Conservation (phyloP, 2,329 filamentous ascomycete species). For the Cylindrodendrum hubeiense region DNA sequence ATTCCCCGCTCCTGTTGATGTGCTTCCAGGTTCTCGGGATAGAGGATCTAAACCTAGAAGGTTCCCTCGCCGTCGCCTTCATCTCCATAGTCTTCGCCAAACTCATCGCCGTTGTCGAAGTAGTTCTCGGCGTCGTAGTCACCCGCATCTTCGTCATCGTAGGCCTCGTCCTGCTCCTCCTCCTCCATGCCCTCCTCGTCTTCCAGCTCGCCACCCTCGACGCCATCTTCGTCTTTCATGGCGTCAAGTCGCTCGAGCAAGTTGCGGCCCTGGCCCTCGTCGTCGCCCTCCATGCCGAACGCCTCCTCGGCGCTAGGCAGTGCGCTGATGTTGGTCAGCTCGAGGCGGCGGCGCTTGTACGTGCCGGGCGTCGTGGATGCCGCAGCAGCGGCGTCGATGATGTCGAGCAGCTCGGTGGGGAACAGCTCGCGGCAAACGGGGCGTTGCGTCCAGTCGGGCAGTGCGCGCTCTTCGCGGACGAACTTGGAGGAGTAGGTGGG, state of each 20-base stretch:
- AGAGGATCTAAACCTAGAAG: slow-evolving; percentile 41
- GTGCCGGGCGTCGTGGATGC: slow-evolving; percentile 48
- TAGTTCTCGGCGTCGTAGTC: slow-evolving; percentile 73
- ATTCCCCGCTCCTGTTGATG: slow-evolving; percentile 1
- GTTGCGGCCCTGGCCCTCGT: slow-evolving; percentile 49
- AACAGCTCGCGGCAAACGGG: slow-evolving; percentile 67
- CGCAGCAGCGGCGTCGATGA: slow-evolving; percentile 59
- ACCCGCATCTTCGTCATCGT: slow-evolving; percentile 70
- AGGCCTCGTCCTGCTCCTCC: slow-evolving; percentile 62
- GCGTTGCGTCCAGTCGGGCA: slow-evolving; percentile 65
- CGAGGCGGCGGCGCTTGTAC: slow-evolving; percentile 58
- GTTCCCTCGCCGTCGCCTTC: slow-evolving; percentile 63
- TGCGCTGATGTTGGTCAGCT: slow-evolving; percentile 60
- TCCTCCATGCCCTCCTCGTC: slow-evolving; percentile 63
- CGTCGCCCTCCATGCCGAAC: slow-evolving; percentile 53
- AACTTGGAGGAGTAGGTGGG: slow-evolving; percentile 71
- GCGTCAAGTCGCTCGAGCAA: slow-evolving; percentile 60
- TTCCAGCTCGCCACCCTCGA: slow-evolving; percentile 62
- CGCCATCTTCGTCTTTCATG: slow-evolving; percentile 63
- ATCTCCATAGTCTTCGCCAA: slow-evolving; percentile 64
- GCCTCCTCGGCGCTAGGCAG: slow-evolving; percentile 65
- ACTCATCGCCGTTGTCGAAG: slow-evolving; percentile 70
- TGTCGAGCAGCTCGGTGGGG: slow-evolving; percentile 67
- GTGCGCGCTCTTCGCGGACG: slow-evolving; percentile 61
- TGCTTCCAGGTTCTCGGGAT: neutral